phyloP scores from a whole-genome alignment of 129 eudicot species.

The Saussurea involucrata region DNA sequence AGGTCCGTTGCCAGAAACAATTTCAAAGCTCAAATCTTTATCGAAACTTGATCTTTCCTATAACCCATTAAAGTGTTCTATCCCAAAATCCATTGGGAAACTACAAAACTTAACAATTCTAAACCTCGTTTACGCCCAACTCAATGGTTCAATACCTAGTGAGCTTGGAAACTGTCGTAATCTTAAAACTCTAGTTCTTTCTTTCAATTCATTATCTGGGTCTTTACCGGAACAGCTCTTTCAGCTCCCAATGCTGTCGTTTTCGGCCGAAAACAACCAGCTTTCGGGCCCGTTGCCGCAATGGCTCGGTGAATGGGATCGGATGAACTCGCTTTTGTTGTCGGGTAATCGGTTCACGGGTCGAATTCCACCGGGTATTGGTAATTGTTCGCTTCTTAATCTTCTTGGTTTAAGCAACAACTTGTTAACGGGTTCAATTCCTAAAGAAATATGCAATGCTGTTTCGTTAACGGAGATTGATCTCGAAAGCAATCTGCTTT shows the following conservation, averaged over 20 bases:
- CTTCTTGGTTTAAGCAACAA: constrained; percentile 53
- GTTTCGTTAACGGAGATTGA: constrained; percentile 46
- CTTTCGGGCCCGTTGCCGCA: constrained; percentile 60
- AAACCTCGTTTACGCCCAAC: constrained; percentile 52
- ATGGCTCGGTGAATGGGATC: constrained; percentile 62
- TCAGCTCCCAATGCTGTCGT: constrained; percentile 37
- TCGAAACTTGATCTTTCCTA: constrained; percentile 55
- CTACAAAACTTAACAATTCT: constrained; percentile 43
- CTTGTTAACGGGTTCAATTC: constrained; percentile 54
- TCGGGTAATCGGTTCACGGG: constrained; percentile 55
- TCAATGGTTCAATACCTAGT: constrained; percentile 54
- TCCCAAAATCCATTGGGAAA: constrained; percentile 40
- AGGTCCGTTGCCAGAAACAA: constrained; percentile 58
- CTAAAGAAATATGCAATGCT: constrained; percentile 62
- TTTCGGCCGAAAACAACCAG: constrained; percentile 54
- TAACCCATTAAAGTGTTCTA: constrained; percentile 54
- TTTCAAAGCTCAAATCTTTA: constrained; percentile 41
- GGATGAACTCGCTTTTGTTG: constrained; percentile 49
- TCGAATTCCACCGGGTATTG: constrained; percentile 51
- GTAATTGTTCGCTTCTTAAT: constrained; percentile 56
- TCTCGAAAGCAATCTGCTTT: constrained; percentile 49
- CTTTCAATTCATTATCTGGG: constrained; percentile 65
- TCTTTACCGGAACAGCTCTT: constrained; percentile 51
- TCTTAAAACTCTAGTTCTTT: constrained; percentile 44
- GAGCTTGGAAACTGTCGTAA: constrained; percentile 54